Evolutionary conservation across 352 stramenopile species (phyloP).

Genomic region (Pythium volutum): DNA sequence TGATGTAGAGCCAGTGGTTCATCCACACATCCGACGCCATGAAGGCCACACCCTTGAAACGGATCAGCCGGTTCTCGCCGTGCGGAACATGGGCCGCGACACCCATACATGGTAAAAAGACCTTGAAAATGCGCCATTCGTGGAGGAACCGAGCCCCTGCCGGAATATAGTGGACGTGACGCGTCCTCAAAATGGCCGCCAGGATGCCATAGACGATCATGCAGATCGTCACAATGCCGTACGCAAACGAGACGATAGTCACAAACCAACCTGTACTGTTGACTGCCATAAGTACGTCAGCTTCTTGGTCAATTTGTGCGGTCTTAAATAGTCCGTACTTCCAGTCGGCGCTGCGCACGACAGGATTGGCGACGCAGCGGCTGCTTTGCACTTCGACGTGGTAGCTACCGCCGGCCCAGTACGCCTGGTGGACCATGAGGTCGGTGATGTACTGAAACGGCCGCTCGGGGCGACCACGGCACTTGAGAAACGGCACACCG

Average conservation of each 20-base stretch:
- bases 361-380: slow-evolving; percentile 15
- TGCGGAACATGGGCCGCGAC: not conserved
- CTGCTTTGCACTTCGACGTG: slow-evolving; percentile 34
- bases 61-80: slow-evolving; percentile 1
- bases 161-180: slow-evolving; percentile 15
- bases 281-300: slow-evolving; percentile 15
- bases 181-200: slow-evolving; percentile 7
- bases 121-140: slow-evolving; percentile 10
- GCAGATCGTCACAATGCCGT: slow-evolving; percentile 25
- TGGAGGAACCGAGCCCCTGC: not conserved
- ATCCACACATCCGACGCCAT: slow-evolving; percentile 30
- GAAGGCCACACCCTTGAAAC: slow-evolving; percentile 2
- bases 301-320: slow-evolving; percentile 1
- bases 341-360: not conserved
- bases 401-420: slow-evolving; percentile 33
- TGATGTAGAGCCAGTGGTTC: slow-evolving; percentile 29
- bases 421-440: slow-evolving; percentile 30
- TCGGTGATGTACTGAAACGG: slow-evolving; percentile 37
- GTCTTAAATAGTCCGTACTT: slow-evolving; percentile 19
- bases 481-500: slow-evolving; percentile 32
- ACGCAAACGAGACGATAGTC: slow-evolving; percentile 10
- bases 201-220: slow-evolving; percentile 25
- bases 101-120: slow-evolving; percentile 10
- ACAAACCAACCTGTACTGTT: slow-evolving; percentile 15
- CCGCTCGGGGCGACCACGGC: slow-evolving; percentile 17